phyloP scores from a whole-genome alignment of 192 early-diverging fungal genomes.

The Dispira simplex region DNA sequence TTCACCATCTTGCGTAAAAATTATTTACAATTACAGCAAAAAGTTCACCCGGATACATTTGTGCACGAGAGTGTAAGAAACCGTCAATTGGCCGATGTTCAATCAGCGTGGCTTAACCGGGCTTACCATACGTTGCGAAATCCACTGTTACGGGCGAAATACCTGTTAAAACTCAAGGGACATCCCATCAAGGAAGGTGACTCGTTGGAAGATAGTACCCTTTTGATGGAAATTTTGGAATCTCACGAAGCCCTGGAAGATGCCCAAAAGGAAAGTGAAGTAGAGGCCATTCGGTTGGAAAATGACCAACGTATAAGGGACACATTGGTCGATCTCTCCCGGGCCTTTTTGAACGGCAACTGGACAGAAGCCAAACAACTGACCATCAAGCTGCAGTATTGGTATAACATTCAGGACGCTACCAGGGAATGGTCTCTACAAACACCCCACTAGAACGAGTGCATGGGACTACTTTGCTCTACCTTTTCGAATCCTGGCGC shows the following conservation, averaged over 20 bases:
- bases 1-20: slow-evolving; percentile 25
- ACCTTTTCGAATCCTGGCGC: neutral
- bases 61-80: slow-evolving; percentile 33
- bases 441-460: too few species aligned
- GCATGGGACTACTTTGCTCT: neutral
- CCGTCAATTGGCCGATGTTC: slow-evolving; percentile 14
- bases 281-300: slow-evolving; percentile 28
- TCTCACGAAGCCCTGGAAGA: slow-evolving; percentile 53
- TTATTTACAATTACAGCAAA: slow-evolving; percentile 50
- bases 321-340: slow-evolving; percentile 21
- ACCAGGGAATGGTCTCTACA: slow-evolving; percentile 36
- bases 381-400: slow-evolving; percentile 47
- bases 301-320: slow-evolving; percentile 39
- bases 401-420: slow-evolving; percentile 40
- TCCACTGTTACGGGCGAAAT: slow-evolving; percentile 51
- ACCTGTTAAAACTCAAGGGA: slow-evolving; percentile 37
- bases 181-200: slow-evolving; percentile 35
- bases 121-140: slow-evolving; percentile 56
- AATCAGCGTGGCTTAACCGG: slow-evolving; percentile 61
- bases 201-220: slow-evolving; percentile 32
- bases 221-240: slow-evolving; percentile 60
- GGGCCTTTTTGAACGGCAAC: slow-evolving; percentile 33
- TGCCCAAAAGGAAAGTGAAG: slow-evolving; percentile 33
- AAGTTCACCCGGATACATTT: slow-evolving; percentile 59
- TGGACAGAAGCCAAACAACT: slow-evolving; percentile 34